A percentile compares a stretch with the other conserved stretches of the same genome.
Conservation (phyloP, 78 protist species). For the Tieghemostelium lacteum region DNA sequence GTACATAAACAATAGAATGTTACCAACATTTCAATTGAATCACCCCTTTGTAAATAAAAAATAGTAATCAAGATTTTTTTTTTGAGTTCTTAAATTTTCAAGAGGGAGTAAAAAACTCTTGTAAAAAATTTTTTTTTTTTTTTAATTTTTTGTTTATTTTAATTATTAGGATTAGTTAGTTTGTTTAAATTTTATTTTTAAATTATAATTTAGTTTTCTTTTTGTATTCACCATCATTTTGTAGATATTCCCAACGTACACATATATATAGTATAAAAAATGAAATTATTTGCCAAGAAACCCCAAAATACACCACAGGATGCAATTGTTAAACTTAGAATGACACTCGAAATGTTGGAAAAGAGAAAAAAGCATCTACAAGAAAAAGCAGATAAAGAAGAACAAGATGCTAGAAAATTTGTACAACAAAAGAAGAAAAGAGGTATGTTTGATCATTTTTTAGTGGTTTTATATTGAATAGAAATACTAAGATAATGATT, state of each 20-base stretch:
- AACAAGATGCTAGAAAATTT: slow-evolving; percentile 20
- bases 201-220: neutral
- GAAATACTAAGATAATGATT: neutral
- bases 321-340: slow-evolving; percentile 32
- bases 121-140: too few relatives aligned
- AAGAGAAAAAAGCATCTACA: slow-evolving; percentile 54
- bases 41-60: neutral
- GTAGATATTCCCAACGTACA: neutral
- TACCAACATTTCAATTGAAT: neutral
- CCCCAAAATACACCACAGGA: slow-evolving; percentile 17
- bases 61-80: neutral
- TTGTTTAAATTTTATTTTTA: neutral
- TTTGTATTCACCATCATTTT: neutral
- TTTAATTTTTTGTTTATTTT: slow-evolving; percentile 1
- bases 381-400: slow-evolving; percentile 42
- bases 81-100: neutral
- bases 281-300: slow-evolving; percentile 60
- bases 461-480: neutral
- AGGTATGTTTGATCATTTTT: slow-evolving; percentile 20
- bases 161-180: neutral
- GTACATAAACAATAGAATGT: slow-evolving; percentile 13
- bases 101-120: neutral
- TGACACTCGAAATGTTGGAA: slow-evolving; percentile 54
- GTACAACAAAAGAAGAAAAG: slow-evolving; percentile 31
- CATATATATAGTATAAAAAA: slow-evolving; percentile 2